A percentile compares a stretch with the other conserved stretches of the same genome.
Conservation (phyloP, 305 asterid genomes). For the Solanum hybrid region DNA sequence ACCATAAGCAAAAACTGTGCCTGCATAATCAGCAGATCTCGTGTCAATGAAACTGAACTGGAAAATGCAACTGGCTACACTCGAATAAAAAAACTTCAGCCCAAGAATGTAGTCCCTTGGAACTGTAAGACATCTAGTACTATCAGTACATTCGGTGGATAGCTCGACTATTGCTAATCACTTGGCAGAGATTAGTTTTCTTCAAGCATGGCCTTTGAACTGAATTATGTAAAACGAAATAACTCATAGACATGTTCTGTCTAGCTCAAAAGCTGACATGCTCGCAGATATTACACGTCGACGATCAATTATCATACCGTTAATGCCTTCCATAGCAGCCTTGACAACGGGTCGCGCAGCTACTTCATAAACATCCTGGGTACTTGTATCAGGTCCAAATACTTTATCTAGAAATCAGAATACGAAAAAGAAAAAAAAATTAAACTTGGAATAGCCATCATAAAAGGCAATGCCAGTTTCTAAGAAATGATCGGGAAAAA, state of each 20-base stretch:
- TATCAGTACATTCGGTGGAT: neutral
- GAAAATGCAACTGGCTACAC: neutral
- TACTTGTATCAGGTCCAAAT: conserved; percentile 66
- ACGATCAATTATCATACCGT: conserved; percentile 39
- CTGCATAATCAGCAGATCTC: conserved; percentile 37
- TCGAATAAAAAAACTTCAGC: neutral
- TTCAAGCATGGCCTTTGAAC: neutral
- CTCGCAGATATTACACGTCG: neutral
- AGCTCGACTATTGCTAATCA: neutral
- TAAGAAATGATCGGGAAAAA: neutral
- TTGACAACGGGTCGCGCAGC: conserved; percentile 94
- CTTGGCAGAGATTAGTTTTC: neutral
- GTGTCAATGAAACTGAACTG: neutral
- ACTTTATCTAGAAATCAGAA: conserved; percentile 61
- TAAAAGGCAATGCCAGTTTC: conserved; percentile 3
- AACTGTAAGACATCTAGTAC: neutral
- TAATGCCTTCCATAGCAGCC: conserved; percentile 97
- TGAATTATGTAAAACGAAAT: neutral
- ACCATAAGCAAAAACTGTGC: conserved; percentile 98
- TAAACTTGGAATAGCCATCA: neutral
- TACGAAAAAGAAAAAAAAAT: neutral
- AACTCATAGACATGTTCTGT: neutral
- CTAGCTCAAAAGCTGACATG: neutral
- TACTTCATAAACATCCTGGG: conserved; percentile 89
- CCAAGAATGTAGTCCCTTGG: neutral